Evolutionary conservation across 495 filamentous ascomycete species (phyloP), one percentile per base, ranked within the genome.

Genomic region (Lasiosphaeria hispida): DNA sequence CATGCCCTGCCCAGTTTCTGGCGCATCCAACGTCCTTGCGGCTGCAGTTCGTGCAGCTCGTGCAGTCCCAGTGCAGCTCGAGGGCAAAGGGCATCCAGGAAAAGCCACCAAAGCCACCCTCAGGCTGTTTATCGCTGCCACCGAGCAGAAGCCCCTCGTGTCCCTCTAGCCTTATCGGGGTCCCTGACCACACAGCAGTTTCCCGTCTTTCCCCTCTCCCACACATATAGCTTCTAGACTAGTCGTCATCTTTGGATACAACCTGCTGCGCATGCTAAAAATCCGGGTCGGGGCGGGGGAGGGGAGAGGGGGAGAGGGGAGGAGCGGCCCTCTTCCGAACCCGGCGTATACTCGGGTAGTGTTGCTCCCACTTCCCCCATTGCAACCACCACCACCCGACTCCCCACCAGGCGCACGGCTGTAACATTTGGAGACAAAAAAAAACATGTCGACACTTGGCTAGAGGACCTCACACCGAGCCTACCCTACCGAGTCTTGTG

Each of bases 261-360:
- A 47, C 17, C 23, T 30, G 43, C 43, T 14, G 15, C 13, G 13
- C 13, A 10, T 17, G n/a, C n/a, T 47, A 10, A 10, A 13, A 15
- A 47, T 17, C 43, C 17, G 43, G 43, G 43, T 47, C 18, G 11
- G 17, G 43, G 17, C 3, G 10, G 11, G 17, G 17, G 43, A 47
- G 43, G 43, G 43, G 9, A 19, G 15, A 13, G 43, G 43, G 15
- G 15, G 43, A 15, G 1, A 17, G 38, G 14, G 2, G 1, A 15
- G 38, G 10, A 41, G 43, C 13, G 9, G 43, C 43, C 43, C 17
- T 47, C 43, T 47, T 47, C 43, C 43, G 43, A 47, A 47, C 43
- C 43, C 43, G 43, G 43, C 43, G 4, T 17, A 19, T 41, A 3
- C 14, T 15, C 38, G 14, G 38, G 38, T 13, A 15, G 11, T 8